Base-by-base conservation (phyloP, 2,329 filamentous ascomycete genomes). In the Phaeosphaeria sp. region DNA sequence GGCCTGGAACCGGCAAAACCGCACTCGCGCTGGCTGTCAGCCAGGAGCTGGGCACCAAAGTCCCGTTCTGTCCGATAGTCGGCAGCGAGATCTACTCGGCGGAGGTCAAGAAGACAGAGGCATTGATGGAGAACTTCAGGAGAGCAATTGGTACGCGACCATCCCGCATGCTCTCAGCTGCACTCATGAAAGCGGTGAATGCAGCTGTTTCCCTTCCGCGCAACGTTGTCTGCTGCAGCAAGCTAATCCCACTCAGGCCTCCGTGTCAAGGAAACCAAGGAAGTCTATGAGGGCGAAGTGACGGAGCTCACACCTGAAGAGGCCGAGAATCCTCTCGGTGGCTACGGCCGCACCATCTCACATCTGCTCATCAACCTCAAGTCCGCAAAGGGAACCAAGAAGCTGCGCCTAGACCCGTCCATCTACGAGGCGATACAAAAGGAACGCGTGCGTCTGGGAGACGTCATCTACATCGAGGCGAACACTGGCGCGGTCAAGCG, bases 401-500 rank as follows among this genome's bases (percentile, higher is more conserved):
- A 98, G 85, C 86, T 99, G 69, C 89, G 95, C 46, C 85, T 99
- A 51, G 95, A 99, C 78, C 95, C 95, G 9, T 97, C 93, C 80
- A 98, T 99, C 79, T 99, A 98, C 83, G 95, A 99, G 81, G 95
- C 95, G 2, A 97, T 99, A 71, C 95, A 98, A 78, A 98, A 98
- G 82, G 95, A 99, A 84, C 87, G 93, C 63, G 95, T 99, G 43
- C 91, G 93, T 2, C 89, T 98, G 45, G 95, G 95, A 76, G 95
- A 99, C 77, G 95, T 99, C 72, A 92, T 99, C 78, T 99, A 99
- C 82, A 98, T 99, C 67, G 95, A 99, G 83, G 94, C 95, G 65
- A 99, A 99, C 81, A 99, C 95, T 13, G 95, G 95, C 63, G 93
- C 95, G 48, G 97, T 96, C 82, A 99, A 99, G 84, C 88, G 95